Base-by-base conservation (phyloP, 164 flowering plant genomes). In the Nymphaea colorata region DNA sequence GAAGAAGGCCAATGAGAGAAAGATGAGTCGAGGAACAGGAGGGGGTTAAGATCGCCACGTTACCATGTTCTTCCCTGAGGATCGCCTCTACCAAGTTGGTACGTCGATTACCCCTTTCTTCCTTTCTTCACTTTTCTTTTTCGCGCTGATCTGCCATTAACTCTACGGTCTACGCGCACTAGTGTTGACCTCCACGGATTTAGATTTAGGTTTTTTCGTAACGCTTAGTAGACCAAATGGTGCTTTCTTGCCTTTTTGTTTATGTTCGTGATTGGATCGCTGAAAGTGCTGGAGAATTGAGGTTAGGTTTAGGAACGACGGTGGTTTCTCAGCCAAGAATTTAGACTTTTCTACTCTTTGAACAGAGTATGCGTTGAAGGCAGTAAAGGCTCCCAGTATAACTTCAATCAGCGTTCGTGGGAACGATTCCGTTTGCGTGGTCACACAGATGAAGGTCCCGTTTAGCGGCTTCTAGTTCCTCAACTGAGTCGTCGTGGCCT, bases 31-130 rank as follows among this genome's bases (percentile, higher is more conserved):
- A 15, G 98, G 98, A 79, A 92, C 89, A 66, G 98, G 98, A 83
- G 96, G 82, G 55, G 96, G 98, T 6, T 93, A 93, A 81, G 98
- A 93, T 84, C 96, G 98, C 43, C 98, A 93, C 83, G 90, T 93
- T 70, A 93, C 98, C 36, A 93, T 93, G 75, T 93, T 93, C 84
- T 93, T 96, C 6, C 98, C 98, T 0, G 98, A 93, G 78, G 98
- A 96, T 69, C 97, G 98, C 61, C 88, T 93, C 64, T 89, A 85
- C 76, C 98, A 93, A 87, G 95, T 91, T 11, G 92, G 95, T 85
- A 80, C 61, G 89, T 61, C 12, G 3, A 25, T 25, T 25, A 43
- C 15, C 41, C 42, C 66, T 62, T 25, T 25, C 36, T 25, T 0
- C 44, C 41, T 42, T 3, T 64, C 44, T 15, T n/a, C 62, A 5